These are phyloP conservation scores for Globisporangium acanthophoron DNA, from an alignment of 352 stramenopile genomes.

Conservation along the genomic window DNA sequence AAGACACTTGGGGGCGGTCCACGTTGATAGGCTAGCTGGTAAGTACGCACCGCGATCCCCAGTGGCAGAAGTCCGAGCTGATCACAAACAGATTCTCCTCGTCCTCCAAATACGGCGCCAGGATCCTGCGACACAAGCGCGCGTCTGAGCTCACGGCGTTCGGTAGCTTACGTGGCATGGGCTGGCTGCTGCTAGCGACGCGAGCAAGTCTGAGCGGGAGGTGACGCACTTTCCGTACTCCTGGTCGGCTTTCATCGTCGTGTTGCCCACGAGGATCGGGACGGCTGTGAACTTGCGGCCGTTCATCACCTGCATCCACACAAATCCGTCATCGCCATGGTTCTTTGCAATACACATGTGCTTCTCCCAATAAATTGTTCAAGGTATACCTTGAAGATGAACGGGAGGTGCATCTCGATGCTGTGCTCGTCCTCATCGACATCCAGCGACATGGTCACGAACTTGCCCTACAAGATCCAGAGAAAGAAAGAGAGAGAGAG, in stretches of 20 bases:
- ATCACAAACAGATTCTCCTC: slow-evolving; percentile 93
- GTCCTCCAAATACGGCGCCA: slow-evolving; percentile 91
- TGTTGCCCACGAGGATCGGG: slow-evolving; percentile 95
- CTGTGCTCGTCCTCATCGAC: slow-evolving; percentile 96
- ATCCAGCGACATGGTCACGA: slow-evolving; percentile 69
- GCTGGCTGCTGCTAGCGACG: neutral
- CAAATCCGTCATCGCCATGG: too few species aligned
- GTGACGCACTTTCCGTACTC: slow-evolving; percentile 76
- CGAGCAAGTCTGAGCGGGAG: neutral
- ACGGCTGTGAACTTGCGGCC: slow-evolving; percentile 85
- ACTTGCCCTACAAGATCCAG: slow-evolving; percentile 41
- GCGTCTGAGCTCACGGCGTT: too few species aligned
- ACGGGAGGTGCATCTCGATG: slow-evolving; percentile 97
- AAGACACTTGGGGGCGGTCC: too few species aligned
- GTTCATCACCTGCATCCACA: slow-evolving; percentile 43
- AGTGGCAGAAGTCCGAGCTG: slow-evolving; percentile 98
- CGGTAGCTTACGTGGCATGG: too few species aligned
- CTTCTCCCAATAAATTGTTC: too few species aligned
- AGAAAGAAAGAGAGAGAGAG: neutral
- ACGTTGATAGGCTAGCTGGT: too few species aligned
- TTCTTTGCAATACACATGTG: too few species aligned
- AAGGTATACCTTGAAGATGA: slow-evolving; percentile 76
- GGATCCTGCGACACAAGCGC: slow-evolving; percentile 40
- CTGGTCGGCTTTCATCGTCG: slow-evolving; percentile 78
- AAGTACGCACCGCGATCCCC: slow-evolving; percentile 64